phyloP scores from a whole-genome alignment of 208 protist species.

The Tetramitus jugosus region DNA sequence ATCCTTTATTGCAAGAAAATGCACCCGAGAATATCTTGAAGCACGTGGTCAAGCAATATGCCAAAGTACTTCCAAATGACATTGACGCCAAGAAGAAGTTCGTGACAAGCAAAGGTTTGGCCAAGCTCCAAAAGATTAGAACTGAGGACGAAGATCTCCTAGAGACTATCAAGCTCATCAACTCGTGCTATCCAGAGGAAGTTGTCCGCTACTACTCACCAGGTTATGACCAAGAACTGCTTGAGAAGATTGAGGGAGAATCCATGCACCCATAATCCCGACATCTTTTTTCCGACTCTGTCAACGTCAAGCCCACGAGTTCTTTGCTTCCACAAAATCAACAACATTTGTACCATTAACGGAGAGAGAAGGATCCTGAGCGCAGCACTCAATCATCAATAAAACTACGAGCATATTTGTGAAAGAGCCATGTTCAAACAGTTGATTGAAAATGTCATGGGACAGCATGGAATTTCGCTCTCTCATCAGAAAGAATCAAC shows the following conservation, averaged over 20 bases:
- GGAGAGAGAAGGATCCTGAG: no score
- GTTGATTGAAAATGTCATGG: no score
- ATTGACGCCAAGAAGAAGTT: constrained; percentile 90
- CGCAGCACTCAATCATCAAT: no score
- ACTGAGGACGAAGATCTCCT: constrained; percentile 85
- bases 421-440: no score
- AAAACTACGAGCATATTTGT: no score
- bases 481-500: no score
- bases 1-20: constrained; percentile 85
- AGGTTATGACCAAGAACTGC: constrained; percentile 83
- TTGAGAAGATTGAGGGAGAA: constrained; percentile 89
- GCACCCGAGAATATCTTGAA: constrained; percentile 88
- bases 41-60: constrained; percentile 93
- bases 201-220: constrained; percentile 96
- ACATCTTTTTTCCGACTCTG: no score
- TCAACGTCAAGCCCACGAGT: no score
- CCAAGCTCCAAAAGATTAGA: constrained; percentile 87
- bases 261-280: no score
- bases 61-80: constrained; percentile 94
- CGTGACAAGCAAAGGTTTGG: constrained; percentile 78
- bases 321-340: no score
- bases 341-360: no score
- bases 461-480: no score
- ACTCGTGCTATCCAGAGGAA: constrained; percentile 92
- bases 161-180: constrained; percentile 92